These are phyloP conservation scores for Globisporangium paroecandrum DNA, from an alignment of 352 stramenopile species.

Conservation along the genomic window DNA sequence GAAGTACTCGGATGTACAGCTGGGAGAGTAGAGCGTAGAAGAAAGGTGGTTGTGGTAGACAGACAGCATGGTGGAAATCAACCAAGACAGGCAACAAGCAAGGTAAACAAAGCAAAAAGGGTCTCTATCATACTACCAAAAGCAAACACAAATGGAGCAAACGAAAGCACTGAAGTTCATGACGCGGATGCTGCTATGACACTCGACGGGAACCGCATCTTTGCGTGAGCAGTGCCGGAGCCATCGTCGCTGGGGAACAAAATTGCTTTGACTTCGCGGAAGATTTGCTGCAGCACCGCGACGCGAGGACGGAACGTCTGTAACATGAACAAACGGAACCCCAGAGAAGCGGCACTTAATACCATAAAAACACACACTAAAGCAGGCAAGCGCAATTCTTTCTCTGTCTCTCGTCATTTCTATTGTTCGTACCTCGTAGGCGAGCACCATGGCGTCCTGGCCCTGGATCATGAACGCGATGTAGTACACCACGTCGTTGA, in stretches of 20 bases:
- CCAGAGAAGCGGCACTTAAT: not conserved
- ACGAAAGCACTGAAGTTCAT: not conserved
- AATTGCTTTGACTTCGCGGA: slow-evolving; percentile 45
- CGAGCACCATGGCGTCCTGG: slow-evolving; percentile 62
- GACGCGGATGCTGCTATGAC: not conserved
- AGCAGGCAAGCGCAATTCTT: not conserved
- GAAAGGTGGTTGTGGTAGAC: not conserved
- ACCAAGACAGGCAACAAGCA: not conserved
- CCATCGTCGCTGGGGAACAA: slow-evolving; percentile 46
- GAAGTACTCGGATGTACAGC: slow-evolving; percentile 9
- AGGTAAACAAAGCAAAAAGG: not conserved
- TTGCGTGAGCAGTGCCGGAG: slow-evolving; percentile 1
- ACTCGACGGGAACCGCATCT: slow-evolving; percentile 43
- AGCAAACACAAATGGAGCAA: slow-evolving; percentile 6
- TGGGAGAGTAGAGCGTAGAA: not conserved
- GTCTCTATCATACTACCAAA: slow-evolving; percentile 11
- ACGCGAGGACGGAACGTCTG: slow-evolving; percentile 73
- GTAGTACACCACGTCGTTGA: slow-evolving; percentile 78
- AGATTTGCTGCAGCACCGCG: slow-evolving; percentile 67
- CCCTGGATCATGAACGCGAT: slow-evolving; percentile 75
- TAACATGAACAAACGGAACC: not conserved
- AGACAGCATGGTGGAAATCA: not conserved
- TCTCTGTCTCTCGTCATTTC: not conserved
- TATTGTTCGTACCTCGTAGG: slow-evolving; percentile 60
- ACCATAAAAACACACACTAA: slow-evolving; percentile 10